Evolutionary conservation across 192 early-diverging fungal genomes (phyloP).

Genomic region (Coemansia sp.): DNA sequence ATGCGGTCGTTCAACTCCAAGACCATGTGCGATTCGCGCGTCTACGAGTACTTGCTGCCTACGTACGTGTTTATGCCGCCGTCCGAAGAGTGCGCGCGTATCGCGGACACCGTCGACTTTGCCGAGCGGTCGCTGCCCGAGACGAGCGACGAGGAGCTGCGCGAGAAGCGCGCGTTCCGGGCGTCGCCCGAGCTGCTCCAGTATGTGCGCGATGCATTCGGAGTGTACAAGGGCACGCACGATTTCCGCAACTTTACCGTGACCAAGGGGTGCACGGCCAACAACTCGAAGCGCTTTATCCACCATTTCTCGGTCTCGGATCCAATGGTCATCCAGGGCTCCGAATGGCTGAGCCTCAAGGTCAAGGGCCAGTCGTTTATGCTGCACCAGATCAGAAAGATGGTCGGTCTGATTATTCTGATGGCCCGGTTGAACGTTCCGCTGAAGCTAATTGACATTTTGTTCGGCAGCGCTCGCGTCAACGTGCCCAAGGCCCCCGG

Average conservation of each 20-base stretch:
- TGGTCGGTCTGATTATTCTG: conserved; percentile 90
- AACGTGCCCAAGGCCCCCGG: conserved; percentile 98
- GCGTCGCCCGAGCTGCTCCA: conserved; percentile 59
- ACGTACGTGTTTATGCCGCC: conserved; percentile 74
- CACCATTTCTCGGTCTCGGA: conserved; percentile 72
- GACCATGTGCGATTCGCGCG: conserved; percentile 83
- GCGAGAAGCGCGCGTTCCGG: conserved; percentile 60
- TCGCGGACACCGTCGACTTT: conserved; percentile 28
- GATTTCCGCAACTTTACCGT: conserved; percentile 97
- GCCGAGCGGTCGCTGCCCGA: conserved; percentile 32
- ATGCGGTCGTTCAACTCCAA: conserved; percentile 85
- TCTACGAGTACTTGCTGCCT: conserved; percentile 96
- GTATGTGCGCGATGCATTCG: conserved; percentile 63
- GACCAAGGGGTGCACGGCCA: conserved; percentile 69
- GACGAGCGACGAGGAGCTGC: conserved; percentile 58
- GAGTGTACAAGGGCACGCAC: conserved; percentile 76
- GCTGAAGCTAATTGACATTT: conserved; percentile 57
- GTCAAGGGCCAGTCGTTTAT: conserved; percentile 96
- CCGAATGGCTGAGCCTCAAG: conserved; percentile 91
- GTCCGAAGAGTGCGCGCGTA: conserved; percentile 35
- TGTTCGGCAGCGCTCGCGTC: conserved; percentile 65
- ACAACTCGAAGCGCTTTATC: conserved; percentile 77
- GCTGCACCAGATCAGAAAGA: conserved; percentile 99
- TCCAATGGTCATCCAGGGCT: conserved; percentile 61
- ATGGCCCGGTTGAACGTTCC: conserved; percentile 73